Base-by-base conservation (phyloP, 306 rosid genomes). In the Hippophae gyantsensis region DNA sequence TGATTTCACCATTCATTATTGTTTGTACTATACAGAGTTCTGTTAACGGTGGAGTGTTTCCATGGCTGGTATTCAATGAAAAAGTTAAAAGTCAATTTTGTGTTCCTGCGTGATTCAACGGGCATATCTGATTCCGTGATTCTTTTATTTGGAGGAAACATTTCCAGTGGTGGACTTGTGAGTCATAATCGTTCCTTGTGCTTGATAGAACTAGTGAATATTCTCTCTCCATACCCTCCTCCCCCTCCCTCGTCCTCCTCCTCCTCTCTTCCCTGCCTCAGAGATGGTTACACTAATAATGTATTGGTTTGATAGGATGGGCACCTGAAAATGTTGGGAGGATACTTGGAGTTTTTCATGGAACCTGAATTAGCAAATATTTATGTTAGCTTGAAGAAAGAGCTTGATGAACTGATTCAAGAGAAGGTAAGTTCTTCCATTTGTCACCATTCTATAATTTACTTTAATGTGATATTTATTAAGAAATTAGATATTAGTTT, bases 41-140 rank as follows among this genome's bases (percentile, higher is more conserved):
- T 0, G 94, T 88, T 42, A 93, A 93, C 75, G 93, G 80, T 12
- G 76, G 75, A 60, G 82, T 74, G 74, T 76, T 83, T 76, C 95
- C 99, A 26, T 93, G 99, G 99, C 80, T 93, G 42, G 89, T 93
- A 71, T 93, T 93, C 62, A 93, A 93, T 3, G 99, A 88, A 78
- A 92, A 88, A 79, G 75, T 92, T 61, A 92, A 92, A 92, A 80
- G 97, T 92, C 72, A 88, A 92, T 72, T 85, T 97, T 11, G 93
- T 92, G 69, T 88, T 88, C 56, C 83, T 92, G 54, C 95, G 99
- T 48, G 99, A 92, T 71, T 92, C 99, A 50, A 86, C 97, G 9
- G 99, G 81, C 18, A 77, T 93, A 42, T 78, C 97, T 26, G 99
- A 88, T 73, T 86, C 97, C 46, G 67, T 78, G 68, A 71, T 93